Evolutionary conservation across 345 rosid species (phyloP), one percentile per base, ranked within the genome.

Genomic region (Salix purpurea): DNA sequence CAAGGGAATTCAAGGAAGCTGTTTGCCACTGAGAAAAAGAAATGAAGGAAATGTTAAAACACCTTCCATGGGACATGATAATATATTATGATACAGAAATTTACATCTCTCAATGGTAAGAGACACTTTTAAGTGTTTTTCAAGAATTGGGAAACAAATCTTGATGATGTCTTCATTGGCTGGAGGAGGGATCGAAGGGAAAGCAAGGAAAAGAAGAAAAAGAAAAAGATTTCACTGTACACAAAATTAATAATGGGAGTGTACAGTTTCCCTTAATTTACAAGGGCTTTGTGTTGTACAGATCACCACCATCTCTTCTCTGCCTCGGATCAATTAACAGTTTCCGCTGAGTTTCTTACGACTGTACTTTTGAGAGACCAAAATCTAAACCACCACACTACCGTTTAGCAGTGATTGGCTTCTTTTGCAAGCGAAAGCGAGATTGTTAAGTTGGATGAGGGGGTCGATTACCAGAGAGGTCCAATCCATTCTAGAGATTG

Each of bases 161-260:
- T 5, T 14, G n/a, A 21, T 48, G 36, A 42, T 14, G 62, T n/a
- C 28, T 28, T 56, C 72, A 30, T 30, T 26, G 23, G 65, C 52
- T 40, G 37, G 48, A 26, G 36, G 36, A 46, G 21, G 21, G 11
- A 23, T 4, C 11, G n/a, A 24, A 9, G 13, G 23, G 19, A 42
- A 73, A 10, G 7, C 0, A 30, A 7, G 21, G 26, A 9, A 30
- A 52, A 24, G 40, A 67, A 28, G 21, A 8, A 14, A 16, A 32
- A 15, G 23, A 23, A 54, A 73, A 39, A 4, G 32, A 39, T 65
- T 48, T 16, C 30, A 70, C 91, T 85, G 86, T 85, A 90, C 92
- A 91, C 79, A 77, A 79, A 80, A 84, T 56, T 69, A 56, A 75
- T 34, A 58, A 74, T 75, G 42, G 76, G 28, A 68, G 80, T 78